These are phyloP conservation scores for Phytophthora crassamura DNA, from an alignment of 352 stramenopile genomes.

Conservation along the genomic window DNA sequence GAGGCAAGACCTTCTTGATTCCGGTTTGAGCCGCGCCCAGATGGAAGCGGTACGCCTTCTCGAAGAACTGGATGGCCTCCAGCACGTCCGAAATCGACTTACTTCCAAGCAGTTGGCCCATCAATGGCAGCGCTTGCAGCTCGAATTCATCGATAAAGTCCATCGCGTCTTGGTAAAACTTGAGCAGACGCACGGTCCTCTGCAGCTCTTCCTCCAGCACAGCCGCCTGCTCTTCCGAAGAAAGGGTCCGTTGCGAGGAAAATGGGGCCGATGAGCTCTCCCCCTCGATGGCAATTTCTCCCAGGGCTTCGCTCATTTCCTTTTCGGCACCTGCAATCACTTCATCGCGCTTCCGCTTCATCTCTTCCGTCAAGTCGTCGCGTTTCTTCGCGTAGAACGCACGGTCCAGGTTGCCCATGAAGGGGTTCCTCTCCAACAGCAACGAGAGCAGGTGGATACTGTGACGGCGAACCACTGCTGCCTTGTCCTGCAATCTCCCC, in stretches of 20 bases:
- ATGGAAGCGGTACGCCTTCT: conserved; percentile 91
- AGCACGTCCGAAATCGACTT: conserved; percentile 93
- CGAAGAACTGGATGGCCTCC: conserved; percentile 95
- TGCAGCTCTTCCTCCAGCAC: conserved; percentile 73
- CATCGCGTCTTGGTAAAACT: conserved; percentile 93
- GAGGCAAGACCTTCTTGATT: conserved; percentile 91
- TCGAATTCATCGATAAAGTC: conserved; percentile 94
- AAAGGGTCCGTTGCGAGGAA: conserved; percentile 6
- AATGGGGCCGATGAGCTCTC: conserved; percentile 3
- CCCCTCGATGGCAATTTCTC: conserved; percentile 26
- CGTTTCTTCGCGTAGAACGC: conserved; percentile 87
- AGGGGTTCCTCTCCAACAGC: conserved; percentile 95
- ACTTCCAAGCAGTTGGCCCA: conserved; percentile 90
- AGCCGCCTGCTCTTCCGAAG: conserved; percentile 50
- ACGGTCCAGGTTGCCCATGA: conserved; percentile 90
- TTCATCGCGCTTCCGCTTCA: conserved; percentile 70
- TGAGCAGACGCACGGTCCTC: conserved; percentile 82
- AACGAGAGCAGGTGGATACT: conserved; percentile 88
- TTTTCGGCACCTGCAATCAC: conserved; percentile 86
- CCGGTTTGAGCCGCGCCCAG: conserved; percentile 89
- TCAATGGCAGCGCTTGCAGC: conserved; percentile 68
- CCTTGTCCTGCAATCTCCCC: conserved; percentile 94
- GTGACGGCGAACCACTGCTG: conserved; percentile 91
- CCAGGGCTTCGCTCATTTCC: conserved; percentile 66
- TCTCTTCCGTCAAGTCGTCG: conserved; percentile 64